phyloP scores from a whole-genome alignment of 495 filamentous ascomycete species.

The Letharia lupina region DNA sequence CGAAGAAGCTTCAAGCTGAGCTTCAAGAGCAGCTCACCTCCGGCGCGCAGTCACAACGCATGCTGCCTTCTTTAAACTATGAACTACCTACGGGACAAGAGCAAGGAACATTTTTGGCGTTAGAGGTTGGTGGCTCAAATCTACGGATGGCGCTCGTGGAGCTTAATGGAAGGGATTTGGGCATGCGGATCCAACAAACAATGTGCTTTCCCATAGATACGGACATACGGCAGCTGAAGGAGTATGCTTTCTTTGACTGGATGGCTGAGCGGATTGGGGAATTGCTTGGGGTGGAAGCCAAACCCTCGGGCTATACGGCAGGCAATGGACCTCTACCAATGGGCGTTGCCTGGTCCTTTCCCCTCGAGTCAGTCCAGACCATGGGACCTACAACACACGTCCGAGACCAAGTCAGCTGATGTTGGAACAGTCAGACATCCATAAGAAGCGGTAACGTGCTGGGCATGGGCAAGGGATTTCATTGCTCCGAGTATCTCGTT shows the following conservation, averaged over 20 bases:
- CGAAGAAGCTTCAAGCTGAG: constrained; percentile 50
- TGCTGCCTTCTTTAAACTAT: constrained; percentile 60
- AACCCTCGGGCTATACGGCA: constrained; percentile 24
- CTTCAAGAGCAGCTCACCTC: constrained; percentile 45
- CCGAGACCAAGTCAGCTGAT: constrained; percentile 9
- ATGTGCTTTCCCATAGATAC: constrained; percentile 48
- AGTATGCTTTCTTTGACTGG: constrained; percentile 58
- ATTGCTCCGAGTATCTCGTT: constrained; percentile 47
- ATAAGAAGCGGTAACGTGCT: constrained; percentile 48
- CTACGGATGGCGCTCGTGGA: constrained; percentile 56
- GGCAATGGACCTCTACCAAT: constrained; percentile 43
- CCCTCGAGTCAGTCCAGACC: constrained; percentile 45
- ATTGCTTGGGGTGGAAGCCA: constrained; percentile 32
- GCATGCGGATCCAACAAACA: constrained; percentile 44
- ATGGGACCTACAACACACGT: background rate
- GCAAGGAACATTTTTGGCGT: constrained; percentile 49
- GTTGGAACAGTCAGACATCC: constrained; percentile 42
- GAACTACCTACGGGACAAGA: constrained; percentile 53
- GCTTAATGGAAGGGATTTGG: constrained; percentile 37
- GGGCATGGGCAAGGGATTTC: constrained; percentile 62
- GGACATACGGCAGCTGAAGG: constrained; percentile 43
- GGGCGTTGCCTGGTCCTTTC: constrained; percentile 63
- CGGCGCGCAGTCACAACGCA: constrained; percentile 43
- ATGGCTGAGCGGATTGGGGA: constrained; percentile 52
- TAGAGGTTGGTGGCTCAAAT: constrained; percentile 62